Conservation (phyloP, 192 early-diverging fungal genomes). For the Phlyctochytrium bullatum region DNA sequence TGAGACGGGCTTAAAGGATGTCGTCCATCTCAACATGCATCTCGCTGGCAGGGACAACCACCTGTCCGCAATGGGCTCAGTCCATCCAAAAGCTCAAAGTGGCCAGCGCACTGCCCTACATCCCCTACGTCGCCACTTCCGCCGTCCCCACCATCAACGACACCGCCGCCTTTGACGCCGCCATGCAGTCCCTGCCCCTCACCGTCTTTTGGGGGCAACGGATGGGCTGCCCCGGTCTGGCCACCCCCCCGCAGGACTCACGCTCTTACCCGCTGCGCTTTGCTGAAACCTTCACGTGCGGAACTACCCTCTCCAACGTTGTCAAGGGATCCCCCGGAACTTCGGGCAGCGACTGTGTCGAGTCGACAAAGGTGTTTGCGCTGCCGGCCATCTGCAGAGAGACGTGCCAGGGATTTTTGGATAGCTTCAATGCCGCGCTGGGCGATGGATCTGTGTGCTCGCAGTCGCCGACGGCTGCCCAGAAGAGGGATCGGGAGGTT, state of each 20-base stretch:
- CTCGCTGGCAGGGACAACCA: neutral
- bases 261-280: neutral
- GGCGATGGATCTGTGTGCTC: neutral
- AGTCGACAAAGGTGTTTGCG: neutral
- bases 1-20: too few species aligned
- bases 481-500: neutral
- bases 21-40: neutral
- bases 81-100: neutral
- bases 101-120: neutral
- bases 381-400: neutral
- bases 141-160: conserved; percentile 4
- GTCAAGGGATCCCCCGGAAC: neutral
- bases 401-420: neutral
- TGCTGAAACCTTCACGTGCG: conserved; percentile 1
- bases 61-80: neutral
- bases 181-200: neutral
- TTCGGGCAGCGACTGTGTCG: neutral
- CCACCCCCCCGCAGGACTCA: neutral
- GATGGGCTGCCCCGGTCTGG: neutral
- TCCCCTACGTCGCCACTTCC: neutral
- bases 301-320: neutral
- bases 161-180: neutral
- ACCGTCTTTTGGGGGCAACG: neutral
- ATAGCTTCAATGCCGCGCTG: neutral
- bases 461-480: neutral